Evolutionary conservation across 2,329 filamentous ascomycete species (phyloP), one percentile per base, ranked within the genome.

Genomic region (Nemania serpens): DNA sequence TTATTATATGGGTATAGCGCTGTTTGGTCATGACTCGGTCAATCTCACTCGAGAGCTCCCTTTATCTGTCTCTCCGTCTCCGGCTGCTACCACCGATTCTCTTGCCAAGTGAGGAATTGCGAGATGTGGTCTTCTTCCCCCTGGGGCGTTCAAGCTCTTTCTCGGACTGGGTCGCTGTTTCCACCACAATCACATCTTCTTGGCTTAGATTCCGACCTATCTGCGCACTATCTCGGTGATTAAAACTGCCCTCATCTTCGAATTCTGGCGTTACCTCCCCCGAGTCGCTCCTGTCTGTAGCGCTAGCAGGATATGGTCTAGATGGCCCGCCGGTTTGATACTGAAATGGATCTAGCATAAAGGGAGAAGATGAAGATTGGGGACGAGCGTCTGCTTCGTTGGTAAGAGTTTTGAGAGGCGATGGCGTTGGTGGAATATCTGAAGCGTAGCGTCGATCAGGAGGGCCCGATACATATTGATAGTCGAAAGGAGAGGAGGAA

Each of bases 311-410:
- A 54, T 75, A 72, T 13, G 77, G 67, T 55, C 71, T 72, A 34
- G 76, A 78, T 37, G 81, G 70, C 12, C 78, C 80, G 20, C 74
- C 75, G 3, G 79, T 81, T 73, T 84, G 82, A 69, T 81, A 86
- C 62, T 79, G 77, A 61, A 86, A 85, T 4, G 83, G 82, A 60
- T 86, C 80, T 13, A 64, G 65, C 39, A 62, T 56, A 18, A 70
- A 69, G 12, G 65, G 73, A 36, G 69, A 70, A 18, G 72, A 70
- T 18, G 70, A 70, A 15, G 71, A 68, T 12, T 73, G 70, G n/a
- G 72, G 66, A 20, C 68, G 64, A 68, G 71, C 71, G 20, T 71
- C 68, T 17, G 78, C 76, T 20, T 75, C 75, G 15, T 70, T 69
- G 10, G 69, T 68, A 18, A 67, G 61, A 42, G 71, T 70, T 18